Base-by-base conservation (phyloP, 257 asterid species). In the Anisodus tanguticus region DNA sequence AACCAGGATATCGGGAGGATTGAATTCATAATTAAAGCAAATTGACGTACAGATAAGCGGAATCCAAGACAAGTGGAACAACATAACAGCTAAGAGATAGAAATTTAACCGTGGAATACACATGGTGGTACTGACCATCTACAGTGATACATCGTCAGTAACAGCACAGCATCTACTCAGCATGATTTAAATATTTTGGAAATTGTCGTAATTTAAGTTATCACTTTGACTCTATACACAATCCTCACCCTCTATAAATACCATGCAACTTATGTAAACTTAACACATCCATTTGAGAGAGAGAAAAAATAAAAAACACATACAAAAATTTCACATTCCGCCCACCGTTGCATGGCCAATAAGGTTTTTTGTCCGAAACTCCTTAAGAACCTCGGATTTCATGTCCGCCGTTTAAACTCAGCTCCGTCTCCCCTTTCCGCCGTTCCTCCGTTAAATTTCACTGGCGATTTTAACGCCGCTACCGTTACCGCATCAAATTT, bases 361-460 rank as follows among this genome's bases (percentile, higher is more conserved):
- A 76, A 76, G 59, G 81, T 51, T 76, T 35, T 76, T 12, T 26
- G 81, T 76, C 81, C 81, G 81, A 76, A 76, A 76, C 81, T 76
- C 45, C 45, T 76, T 4, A 51, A 76, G 41, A 51, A 76, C 81
- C 63, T 76, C 62, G 63, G 81, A 51, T 76, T 51, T 26, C 63
- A 76, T 76, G 81, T 76, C 81, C 90, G 91, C 81, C 81, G 81
- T 66, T 87, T 84, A 59, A 85, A 87, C 86, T 84, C 91, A 26
- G 87, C 91, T 22, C 88, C 89, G 0, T 80, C 93, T 2, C 85
- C 92, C 0, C 45, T 76, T 76, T 53, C 81, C 26, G 64, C 81
- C 49, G 81, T 76, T 3, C 86, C 93, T 1, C 89, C 90, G 51
- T 59, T 87, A 11, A 82, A 84, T 37, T 68, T 74, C 62, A 78